These are phyloP conservation scores for Theobroma grandiflorum DNA, from an alignment of 441 rosid genomes.

Conservation along the genomic window DNA sequence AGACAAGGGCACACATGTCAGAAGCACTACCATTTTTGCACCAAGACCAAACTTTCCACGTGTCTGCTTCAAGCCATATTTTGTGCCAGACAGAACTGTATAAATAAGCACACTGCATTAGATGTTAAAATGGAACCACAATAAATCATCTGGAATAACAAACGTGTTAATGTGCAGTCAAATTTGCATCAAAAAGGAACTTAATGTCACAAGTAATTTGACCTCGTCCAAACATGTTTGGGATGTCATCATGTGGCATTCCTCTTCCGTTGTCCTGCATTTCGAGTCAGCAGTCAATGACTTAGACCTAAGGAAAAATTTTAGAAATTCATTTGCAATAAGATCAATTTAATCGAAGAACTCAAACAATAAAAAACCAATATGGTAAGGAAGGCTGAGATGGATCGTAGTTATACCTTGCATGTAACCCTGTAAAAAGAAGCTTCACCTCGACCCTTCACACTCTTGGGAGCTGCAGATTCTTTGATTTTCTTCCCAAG, in stretches of 20 bases:
- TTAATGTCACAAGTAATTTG: slow-evolving; percentile 31
- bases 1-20: slow-evolving; percentile 16
- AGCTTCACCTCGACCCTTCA: slow-evolving; percentile 93
- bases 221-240: slow-evolving; percentile 99
- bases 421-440: slow-evolving; percentile 94
- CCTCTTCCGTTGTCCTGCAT: slow-evolving; percentile 97
- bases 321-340: not conserved
- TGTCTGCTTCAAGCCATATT: slow-evolving; percentile 98
- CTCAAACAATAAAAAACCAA: slow-evolving; percentile 12
- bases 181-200: slow-evolving; percentile 27
- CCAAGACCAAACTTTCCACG: slow-evolving; percentile 99
- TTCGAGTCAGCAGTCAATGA: slow-evolving; percentile 29
- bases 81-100: slow-evolving; percentile 95
- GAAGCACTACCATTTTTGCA: slow-evolving; percentile 87
- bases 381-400: slow-evolving; percentile 18
- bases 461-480: slow-evolving; percentile 61
- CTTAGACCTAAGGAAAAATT: slow-evolving; percentile 7
- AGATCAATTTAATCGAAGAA: slow-evolving; percentile 9
- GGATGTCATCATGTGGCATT: slow-evolving; percentile 99
- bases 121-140: slow-evolving; percentile 1
- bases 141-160: not conserved
- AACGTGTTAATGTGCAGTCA: not conserved
- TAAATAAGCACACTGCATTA: slow-evolving; percentile 34
- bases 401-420: slow-evolving; percentile 63
- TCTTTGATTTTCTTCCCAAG: slow-evolving; percentile 87